Base-by-base conservation (phyloP, 441 rosid species). In the Metrosideros polymorpha region DNA sequence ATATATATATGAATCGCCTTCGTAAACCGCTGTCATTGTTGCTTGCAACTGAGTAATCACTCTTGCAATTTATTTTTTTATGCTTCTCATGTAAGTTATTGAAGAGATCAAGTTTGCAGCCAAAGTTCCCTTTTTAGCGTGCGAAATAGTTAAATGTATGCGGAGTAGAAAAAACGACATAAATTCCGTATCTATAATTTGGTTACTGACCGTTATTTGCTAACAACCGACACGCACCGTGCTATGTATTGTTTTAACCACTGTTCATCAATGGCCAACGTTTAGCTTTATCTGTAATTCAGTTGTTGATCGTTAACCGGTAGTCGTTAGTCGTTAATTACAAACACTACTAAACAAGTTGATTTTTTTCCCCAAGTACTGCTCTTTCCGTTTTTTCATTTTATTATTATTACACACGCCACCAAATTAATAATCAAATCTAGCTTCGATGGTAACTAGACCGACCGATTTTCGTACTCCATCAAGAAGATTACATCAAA, bases 221-320 rank as follows among this genome's bases (percentile, higher is more conserved):
- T 66, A 19, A 66, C 45, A 19, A 19, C 10, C 7, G 1, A 22
- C 14, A 19, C 14, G 35, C 19, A 3, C 4, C 0, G 0, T 9
- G 79, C 14, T 19, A 35, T 22, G 15, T 71, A 35, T 3, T 2
- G 15, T 35, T 71, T 35, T 22, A 19, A 71, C n/a, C 47, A 19
- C 35, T n/a, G 22, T 39, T 71, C 45, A 2, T 22, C 79, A 22
- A 71, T 4, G 8, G 0, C n/a, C 0, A 35, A 18, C 4, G 35
- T 35, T 19, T 35, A 71, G 47, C 22, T 71, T 71, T 71, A 35
- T 71, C 0, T 8, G 4, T 71, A 71, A 35, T 71, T 39, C 8
- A 2, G 17, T 22, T 5, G n/a, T 35, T 39, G 15, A 35, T 32
- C 0, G 42, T 39, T 10, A 22, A n/a, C 0, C n/a, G 24, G 1